Base-by-base conservation (phyloP, 108 stramenopile genomes). In the Craspedostauros australis region DNA sequence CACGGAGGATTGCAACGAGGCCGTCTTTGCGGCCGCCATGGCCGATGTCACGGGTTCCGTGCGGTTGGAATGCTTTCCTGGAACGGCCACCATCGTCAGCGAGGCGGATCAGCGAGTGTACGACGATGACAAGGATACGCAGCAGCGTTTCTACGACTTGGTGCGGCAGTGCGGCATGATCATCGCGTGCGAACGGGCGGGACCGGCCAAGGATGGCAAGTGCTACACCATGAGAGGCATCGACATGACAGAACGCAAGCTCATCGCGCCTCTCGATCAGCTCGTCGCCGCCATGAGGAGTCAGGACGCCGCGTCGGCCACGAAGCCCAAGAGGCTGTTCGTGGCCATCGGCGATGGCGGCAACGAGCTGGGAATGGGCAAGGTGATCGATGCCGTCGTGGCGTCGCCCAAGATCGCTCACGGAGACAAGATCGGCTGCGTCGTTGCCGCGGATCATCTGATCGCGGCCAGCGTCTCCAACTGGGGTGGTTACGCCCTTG, bases 301-400 rank as follows among this genome's bases (percentile, higher is more conserved):
- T 50, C 61, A 80, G 11, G 73, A 77, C 7, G 50, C 69, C 26
- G 74, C 52, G 4, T 40, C 43, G 21, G 41, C 24, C 1, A 61
- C 15, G 15, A 15, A 16, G 25, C 4, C 15, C 12, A 40, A 33
- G 11, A 46, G 65, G 1, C 42, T 42, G 24, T 74, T 72, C 41
- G 59, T 79, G 9, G 80, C 72, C 19, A 77, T 82, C 57, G 80
- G 80, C 18, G 84, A 82, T 46, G 80, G 84, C 30, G 80, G 91
- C 23, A 93, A 88, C 50, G 91, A 93, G 51, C 57, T 93, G 23
- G 91, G 91, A 5, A 88, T 93, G 86, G 91, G 91, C 9, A 88
- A 88, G 50, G 85, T 84, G 0, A 70, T 75, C 39, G 76, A 77
- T n/a, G 39, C 45, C 11, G 68, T 88, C 18, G 12, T 63, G 7